A percentile compares a stretch with the other conserved stretches of the same genome.
Evolutionary conservation across 2,329 filamentous ascomycete genomes (phyloP).

Genomic region (Penicillium italicum): DNA sequence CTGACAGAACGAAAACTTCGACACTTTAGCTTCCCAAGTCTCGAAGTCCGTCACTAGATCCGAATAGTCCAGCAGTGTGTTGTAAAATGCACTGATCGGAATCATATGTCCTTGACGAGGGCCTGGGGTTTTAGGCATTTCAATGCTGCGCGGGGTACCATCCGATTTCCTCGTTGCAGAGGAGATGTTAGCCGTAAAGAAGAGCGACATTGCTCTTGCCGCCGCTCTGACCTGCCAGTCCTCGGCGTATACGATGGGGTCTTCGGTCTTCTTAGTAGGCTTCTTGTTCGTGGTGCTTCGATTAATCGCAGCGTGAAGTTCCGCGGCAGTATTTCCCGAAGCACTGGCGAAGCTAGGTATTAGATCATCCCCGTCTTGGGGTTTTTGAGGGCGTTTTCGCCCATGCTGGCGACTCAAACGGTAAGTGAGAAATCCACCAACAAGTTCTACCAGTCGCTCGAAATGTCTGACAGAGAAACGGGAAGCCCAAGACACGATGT

Average conservation of each 20-base stretch:
- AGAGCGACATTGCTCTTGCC: constrained; percentile 71
- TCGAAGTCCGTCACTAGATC: constrained; percentile 85
- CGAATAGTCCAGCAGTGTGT: constrained; percentile 78
- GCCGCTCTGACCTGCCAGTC: constrained; percentile 89
- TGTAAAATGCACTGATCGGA: constrained; percentile 82
- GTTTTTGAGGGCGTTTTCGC: constrained; percentile 58
- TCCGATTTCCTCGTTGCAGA: constrained; percentile 41
- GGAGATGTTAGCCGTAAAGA: constrained; percentile 77
- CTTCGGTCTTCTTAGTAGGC: constrained; percentile 50
- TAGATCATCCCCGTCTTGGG: constrained; percentile 55
- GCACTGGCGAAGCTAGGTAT: constrained; percentile 69
- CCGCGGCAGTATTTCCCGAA: constrained; percentile 62
- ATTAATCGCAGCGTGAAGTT: constrained; percentile 73
- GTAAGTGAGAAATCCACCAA: constrained; percentile 76
- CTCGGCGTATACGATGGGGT: constrained; percentile 63
- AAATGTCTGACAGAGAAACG: constrained; percentile 66
- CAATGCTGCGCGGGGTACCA: constrained; percentile 20
- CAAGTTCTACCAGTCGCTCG: constrained; percentile 68
- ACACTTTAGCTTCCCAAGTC: constrained; percentile 71
- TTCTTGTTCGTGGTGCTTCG: constrained; percentile 49
- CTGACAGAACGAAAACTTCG: constrained; percentile 83
- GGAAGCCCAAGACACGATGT: constrained; percentile 74
- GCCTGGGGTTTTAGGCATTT: constrained; percentile 36
- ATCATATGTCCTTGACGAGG: constrained; percentile 62
- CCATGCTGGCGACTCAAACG: constrained; percentile 68